These are phyloP conservation scores for Tephrocybe sp. DNA, from an alignment of 768 basidiomycete genomes.

Conservation along the genomic window DNA sequence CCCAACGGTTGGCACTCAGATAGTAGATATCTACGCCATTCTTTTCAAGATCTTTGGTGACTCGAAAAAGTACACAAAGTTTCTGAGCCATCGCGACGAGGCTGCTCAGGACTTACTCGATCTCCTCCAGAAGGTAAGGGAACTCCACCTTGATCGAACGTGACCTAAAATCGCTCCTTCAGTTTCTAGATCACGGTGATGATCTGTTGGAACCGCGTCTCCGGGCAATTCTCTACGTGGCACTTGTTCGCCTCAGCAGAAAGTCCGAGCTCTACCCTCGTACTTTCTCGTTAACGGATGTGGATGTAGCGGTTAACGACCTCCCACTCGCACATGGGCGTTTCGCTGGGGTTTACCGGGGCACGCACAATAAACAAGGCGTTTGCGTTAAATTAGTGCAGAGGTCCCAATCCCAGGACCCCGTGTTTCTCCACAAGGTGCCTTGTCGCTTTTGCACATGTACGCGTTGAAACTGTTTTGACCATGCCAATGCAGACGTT, in stretches of 20 bases:
- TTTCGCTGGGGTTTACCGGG: slow-evolving; percentile 28
- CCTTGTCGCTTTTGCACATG: background rate
- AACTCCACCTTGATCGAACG: background rate
- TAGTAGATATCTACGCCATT: slow-evolving; percentile 8
- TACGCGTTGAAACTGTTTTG: background rate
- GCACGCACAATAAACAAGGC: slow-evolving; percentile 11
- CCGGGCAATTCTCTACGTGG: slow-evolving; percentile 13
- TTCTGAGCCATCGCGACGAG: slow-evolving; percentile 15
- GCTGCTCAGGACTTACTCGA: slow-evolving; percentile 18
- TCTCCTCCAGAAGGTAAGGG: slow-evolving; percentile 22
- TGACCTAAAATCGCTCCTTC: slow-evolving; percentile 6
- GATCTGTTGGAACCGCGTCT: slow-evolving; percentile 8
- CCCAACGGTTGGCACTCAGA: background rate
- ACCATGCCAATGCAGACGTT: slow-evolving; percentile 24
- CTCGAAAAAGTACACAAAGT: slow-evolving; percentile 9
- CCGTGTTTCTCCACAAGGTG: slow-evolving; percentile 21
- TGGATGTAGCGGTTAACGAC: slow-evolving; percentile 1
- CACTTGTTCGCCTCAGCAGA: slow-evolving; percentile 20
- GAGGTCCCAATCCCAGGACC: slow-evolving; percentile 18
- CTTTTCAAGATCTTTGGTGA: slow-evolving; percentile 14
- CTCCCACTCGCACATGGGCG: slow-evolving; percentile 16
- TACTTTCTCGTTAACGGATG: slow-evolving; percentile 17
- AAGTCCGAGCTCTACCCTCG: slow-evolving; percentile 25
- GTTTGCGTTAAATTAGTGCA: slow-evolving; percentile 27
- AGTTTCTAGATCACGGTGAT: slow-evolving; percentile 15